Evolutionary conservation across 116 monocot species (phyloP), one percentile per base, ranked within the genome.

Genomic region (Papilionanthe hybrid): DNA sequence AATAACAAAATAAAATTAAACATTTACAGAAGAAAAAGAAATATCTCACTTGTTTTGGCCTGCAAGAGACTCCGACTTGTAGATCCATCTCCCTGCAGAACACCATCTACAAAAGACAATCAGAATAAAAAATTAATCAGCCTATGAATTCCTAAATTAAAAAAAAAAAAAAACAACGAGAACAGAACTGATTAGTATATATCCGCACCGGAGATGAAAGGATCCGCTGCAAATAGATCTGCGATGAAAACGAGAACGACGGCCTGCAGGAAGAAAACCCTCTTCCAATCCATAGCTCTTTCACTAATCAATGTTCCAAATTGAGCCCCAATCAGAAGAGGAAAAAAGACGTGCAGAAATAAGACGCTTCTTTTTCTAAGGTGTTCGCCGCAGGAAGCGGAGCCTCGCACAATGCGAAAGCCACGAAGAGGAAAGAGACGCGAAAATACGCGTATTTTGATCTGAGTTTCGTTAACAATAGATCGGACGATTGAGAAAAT

Each of bases 191-290:
- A 25, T 0, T 43, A 1, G 13, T 42, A 63, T 47, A 42, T 12
- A 68, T 67, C 28, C 49, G 11, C 42, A 79, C 79, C 79, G 28
- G 79, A 72, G 71, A 79, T 72, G 79, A 79, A 79, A 5, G 44
- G 49, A 19, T 69, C 32, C 29, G 72, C 71, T 9, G 71, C 53
- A 13, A 28, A 19, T n/a, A 58, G 19, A 41, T 5, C 60, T 19
- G 29, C 28, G 41, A 78, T 18, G 25, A 78, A 20, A 58, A 42
- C 9, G 41, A 68, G 3, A 5, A 53, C 32, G 37, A n/a, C 7
- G 32, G 50, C 79, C 9, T 6, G 49, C 72, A 53, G 6, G 71
- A 50, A 32, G 37, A 72, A 42, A 20, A 20, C 44, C 73, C 44
- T 19, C 73, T 13, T 73, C 1, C 7, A n/a, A 44, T 73, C 44